Evolutionary conservation across 192 early-diverging fungal species (phyloP).

Genomic region (Coemansia sp.): DNA sequence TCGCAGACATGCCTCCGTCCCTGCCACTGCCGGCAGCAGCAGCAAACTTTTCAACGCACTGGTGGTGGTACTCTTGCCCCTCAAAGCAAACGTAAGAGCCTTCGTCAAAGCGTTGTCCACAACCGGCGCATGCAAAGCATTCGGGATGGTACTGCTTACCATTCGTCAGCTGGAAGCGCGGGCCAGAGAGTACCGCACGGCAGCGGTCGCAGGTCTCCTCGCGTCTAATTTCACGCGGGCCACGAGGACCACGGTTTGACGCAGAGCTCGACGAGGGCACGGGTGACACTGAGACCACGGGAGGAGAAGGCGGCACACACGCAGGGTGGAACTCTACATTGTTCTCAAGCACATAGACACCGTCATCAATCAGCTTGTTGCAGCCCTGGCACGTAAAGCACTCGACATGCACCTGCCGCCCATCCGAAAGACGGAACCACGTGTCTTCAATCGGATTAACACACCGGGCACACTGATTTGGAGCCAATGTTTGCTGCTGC

Average conservation of each 20-base stretch:
- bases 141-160: constrained; percentile 56
- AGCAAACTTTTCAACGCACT: constrained; percentile 45
- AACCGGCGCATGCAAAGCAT: constrained; percentile 55
- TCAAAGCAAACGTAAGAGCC: constrained; percentile 57
- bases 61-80: constrained; percentile 54
- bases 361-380: constrained; percentile 49
- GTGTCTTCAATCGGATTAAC: constrained; percentile 37
- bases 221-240: constrained; percentile 30
- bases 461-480: constrained; percentile 50
- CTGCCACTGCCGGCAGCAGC: neutral
- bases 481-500: constrained; percentile 14
- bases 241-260: constrained; percentile 15
- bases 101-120: constrained; percentile 51
- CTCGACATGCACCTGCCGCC: constrained; percentile 54
- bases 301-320: constrained; percentile 50
- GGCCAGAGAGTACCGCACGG: constrained; percentile 30
- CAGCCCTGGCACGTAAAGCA: constrained; percentile 55
- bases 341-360: constrained; percentile 51
- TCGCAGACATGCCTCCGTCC: neutral
- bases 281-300: constrained; percentile 47
- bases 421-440: constrained; percentile 54
- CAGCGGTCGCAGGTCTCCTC: constrained; percentile 50
- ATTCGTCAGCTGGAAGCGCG: constrained; percentile 55
- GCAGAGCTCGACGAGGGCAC: constrained; percentile 24
- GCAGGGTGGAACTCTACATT: constrained; percentile 46